Evolutionary conservation across 768 basidiomycete genomes (phyloP).

Genomic region (Piloderma croceum): DNA sequence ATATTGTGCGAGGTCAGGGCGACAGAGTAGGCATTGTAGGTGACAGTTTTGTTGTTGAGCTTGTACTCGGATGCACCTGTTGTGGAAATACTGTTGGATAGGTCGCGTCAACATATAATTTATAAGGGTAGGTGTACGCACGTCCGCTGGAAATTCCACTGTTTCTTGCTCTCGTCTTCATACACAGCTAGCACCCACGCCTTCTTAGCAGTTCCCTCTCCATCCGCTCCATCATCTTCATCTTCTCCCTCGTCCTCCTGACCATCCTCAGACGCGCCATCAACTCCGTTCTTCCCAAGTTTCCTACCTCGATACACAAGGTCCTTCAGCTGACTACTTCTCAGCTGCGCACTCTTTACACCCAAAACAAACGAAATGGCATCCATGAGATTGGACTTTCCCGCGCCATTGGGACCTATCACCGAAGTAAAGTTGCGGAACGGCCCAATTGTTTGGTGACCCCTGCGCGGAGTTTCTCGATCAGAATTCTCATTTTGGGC

Average conservation of each 20-base stretch:
- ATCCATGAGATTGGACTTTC: constrained; percentile 99
- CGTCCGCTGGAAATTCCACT: constrained; percentile 91
- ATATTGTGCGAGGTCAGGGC: constrained; percentile 88
- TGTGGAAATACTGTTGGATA: constrained; percentile 67
- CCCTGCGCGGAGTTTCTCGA: constrained; percentile 32
- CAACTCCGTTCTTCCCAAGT: constrained; percentile 46
- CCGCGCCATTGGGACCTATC: constrained; percentile 76
- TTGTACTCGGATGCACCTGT: constrained; percentile 88
- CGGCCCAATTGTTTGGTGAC: constrained; percentile 83
- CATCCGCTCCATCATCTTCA: constrained; percentile 43
- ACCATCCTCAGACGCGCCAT: constrained; percentile 41
- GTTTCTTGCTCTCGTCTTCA: constrained; percentile 66
- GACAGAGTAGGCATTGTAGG: constrained; percentile 84
- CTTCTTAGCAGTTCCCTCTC: constrained; percentile 82
- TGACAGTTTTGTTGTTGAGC: constrained; percentile 74
- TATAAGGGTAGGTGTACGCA: constrained; percentile 46
- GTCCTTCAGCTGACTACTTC: constrained; percentile 91
- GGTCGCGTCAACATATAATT: constrained; percentile 2
- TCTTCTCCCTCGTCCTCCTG: constrained; percentile 47
- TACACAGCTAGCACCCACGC: constrained; percentile 97
- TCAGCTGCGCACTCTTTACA: constrained; percentile 87
- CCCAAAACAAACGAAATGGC: constrained; percentile 99
- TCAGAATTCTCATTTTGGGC: constrained; percentile 1
- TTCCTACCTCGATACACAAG: constrained; percentile 90
- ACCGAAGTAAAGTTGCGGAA: constrained; percentile 73